Conservation (phyloP, 2,329 filamentous ascomycete genomes). For the Colletotrichum gigasporum region DNA sequence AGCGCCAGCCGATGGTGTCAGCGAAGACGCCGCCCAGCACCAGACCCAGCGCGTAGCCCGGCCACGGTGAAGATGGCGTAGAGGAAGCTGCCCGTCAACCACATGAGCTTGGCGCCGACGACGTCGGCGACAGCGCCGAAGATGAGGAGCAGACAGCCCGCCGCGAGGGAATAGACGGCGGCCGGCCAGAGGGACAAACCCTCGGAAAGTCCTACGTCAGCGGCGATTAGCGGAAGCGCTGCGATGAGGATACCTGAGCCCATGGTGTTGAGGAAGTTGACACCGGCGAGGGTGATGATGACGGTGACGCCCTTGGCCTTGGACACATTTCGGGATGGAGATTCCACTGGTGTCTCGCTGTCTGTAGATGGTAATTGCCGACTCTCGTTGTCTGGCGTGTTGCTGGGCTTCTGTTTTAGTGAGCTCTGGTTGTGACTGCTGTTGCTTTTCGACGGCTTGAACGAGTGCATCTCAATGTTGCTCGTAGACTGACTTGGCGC, state of each 20-base stretch:
- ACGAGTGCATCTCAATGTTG: constrained; percentile 2
- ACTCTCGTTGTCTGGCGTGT: not conserved
- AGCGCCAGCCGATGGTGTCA: constrained; percentile 58
- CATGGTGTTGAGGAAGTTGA: constrained; percentile 48
- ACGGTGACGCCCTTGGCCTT: constrained; percentile 38
- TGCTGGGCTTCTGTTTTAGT: not conserved
- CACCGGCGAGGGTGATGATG: constrained; percentile 44
- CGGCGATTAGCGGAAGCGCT: constrained; percentile 47
- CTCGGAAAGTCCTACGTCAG: constrained; percentile 42
- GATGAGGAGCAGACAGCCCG: constrained; percentile 44
- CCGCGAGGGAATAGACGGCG: constrained; percentile 40
- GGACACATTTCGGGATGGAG: constrained; percentile 33
- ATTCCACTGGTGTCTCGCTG: not conserved
- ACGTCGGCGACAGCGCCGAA: constrained; percentile 49
- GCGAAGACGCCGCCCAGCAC: constrained; percentile 60
- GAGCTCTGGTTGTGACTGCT: not conserved
- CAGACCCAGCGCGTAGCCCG: constrained; percentile 57
- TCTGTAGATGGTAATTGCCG: not conserved
- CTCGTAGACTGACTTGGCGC: not conserved
- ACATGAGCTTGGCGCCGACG: constrained; percentile 45
- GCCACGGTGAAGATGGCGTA: constrained; percentile 45
- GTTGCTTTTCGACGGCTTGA: not conserved
- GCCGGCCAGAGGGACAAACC: constrained; percentile 44
- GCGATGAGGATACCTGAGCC: constrained; percentile 48
- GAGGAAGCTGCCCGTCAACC: constrained; percentile 44